Conservation (phyloP, 1,139 yeast genomes). For the Pichia terricola region DNA sequence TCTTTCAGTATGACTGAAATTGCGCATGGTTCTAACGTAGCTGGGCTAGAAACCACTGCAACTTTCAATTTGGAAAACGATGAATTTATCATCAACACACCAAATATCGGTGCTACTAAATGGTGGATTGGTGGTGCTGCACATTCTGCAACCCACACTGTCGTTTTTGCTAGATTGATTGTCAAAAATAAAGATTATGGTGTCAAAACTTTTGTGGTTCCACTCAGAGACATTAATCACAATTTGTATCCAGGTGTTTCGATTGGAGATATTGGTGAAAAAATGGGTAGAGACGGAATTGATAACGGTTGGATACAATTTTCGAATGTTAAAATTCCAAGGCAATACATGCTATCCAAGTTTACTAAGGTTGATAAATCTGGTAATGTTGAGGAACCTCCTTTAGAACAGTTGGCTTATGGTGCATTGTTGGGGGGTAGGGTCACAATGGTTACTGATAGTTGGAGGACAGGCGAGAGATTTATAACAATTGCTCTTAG, state of each 20-base stretch:
- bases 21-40: conserved; percentile 92
- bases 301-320: conserved; percentile 96
- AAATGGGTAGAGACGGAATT: conserved; percentile 85
- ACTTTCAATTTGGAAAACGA: conserved; percentile 59
- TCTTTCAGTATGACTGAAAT: conserved; percentile 93
- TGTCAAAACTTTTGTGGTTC: conserved; percentile 84
- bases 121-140: conserved; percentile 99
- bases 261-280: conserved; percentile 86
- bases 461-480: conserved; percentile 72
- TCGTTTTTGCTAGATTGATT: conserved; percentile 72
- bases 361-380: conserved; percentile 64
- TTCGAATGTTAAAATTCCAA: conserved; percentile 71
- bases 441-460: conserved; percentile 80
- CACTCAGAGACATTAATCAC: conserved; percentile 67
- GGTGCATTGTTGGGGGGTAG: conserved; percentile 84
- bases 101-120: conserved; percentile 84
- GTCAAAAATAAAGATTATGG: conserved; percentile 82
- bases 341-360: conserved; percentile 74
- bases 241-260: conserved; percentile 68
- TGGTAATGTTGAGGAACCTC: conserved; percentile 66
- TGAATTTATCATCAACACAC: conserved; percentile 71
- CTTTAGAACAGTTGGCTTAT: conserved; percentile 78
- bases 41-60: conserved; percentile 88
- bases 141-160: conserved; percentile 79
- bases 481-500: conserved; percentile 77